Evolutionary conservation across 352 stramenopile species (phyloP), one percentile per base, ranked within the genome.

Genomic region (Sclerospora graminicola): DNA sequence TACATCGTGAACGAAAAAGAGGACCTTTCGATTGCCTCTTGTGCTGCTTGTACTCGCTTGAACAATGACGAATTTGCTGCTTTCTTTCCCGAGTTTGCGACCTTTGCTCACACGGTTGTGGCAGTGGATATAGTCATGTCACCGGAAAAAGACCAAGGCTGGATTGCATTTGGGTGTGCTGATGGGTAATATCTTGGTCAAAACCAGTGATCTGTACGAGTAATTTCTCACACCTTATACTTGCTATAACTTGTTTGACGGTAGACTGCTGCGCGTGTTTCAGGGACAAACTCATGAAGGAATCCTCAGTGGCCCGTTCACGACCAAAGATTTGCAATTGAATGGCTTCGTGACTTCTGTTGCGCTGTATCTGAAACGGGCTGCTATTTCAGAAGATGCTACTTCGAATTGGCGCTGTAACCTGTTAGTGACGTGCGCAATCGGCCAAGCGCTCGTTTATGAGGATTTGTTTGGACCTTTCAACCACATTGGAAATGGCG

Each of bases 11-110:
- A 67, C 11, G 28, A 54, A 4, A 44, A 58, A 10, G 30, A 56
- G 5, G 32, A 32, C 14, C 14, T 9, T 4, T 33, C 37, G 9
- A 50, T 9, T 6, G 36, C 7, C 1, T 43, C 36, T 36, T 15
- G 23, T 36, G n/a, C 41, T 48, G 16, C 15, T 44, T 87, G 69
- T 27, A 42, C 58, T 32, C 72, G 69, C 2, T 50, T 89, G 21
- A 43, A 62, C 6, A 81, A 66, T 15, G 66, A 82, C 8, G 74
- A 86, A 14, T 84, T 89, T 40, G 66, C 63, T 8, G 23, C 32
- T 0, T 89, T 84, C 41, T 86, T 89, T 45, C 74, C 78, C 8
- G 72, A 87, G 29, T 69, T 89, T 33, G 69, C 55, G 4, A 44
- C 65, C 11, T 85, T 89, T 37, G 41, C 50, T 10, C 61, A 79